Evolutionary conservation across 768 basidiomycete species (phyloP).

Genomic region (Mycena sanguinolenta): DNA sequence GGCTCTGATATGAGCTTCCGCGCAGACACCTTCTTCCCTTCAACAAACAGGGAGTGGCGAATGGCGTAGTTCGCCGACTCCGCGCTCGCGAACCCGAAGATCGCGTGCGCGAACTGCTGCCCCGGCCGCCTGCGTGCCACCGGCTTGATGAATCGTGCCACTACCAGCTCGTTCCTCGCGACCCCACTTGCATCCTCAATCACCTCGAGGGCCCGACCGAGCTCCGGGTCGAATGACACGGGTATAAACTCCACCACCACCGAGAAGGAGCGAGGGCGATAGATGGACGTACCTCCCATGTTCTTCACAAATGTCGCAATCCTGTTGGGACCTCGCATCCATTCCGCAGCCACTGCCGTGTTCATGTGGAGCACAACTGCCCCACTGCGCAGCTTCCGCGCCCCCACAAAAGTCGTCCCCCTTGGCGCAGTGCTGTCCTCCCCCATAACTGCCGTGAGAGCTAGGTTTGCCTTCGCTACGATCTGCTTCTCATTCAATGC

Average conservation of each 20-base stretch:
- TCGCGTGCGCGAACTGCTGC: constrained; percentile 34
- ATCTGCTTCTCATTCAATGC: too few relatives aligned
- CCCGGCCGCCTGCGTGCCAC: constrained; percentile 4
- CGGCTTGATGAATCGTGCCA: constrained; percentile 45
- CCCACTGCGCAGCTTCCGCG: constrained; percentile 26
- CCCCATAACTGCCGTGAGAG: too few relatives aligned
- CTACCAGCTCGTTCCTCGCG: constrained; percentile 10
- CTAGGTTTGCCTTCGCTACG: too few relatives aligned
- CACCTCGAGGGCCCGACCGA: not conserved
- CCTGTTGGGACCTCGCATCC: not conserved
- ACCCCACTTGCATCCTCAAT: constrained; percentile 38
- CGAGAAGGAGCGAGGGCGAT: constrained; percentile 9
- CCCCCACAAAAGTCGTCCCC: constrained; percentile 25
- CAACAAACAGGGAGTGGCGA: constrained; percentile 16
- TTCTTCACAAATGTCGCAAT: constrained; percentile 12
- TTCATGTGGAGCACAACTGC: constrained; percentile 20
- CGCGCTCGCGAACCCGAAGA: constrained; percentile 28
- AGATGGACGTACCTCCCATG: constrained; percentile 28
- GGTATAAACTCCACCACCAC: constrained; percentile 42
- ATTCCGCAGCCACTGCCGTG: not conserved
- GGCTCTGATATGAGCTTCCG: constrained; percentile 36
- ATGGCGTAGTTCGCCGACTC: constrained; percentile 34
- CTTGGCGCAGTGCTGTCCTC: too few relatives aligned
- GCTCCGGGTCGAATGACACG: constrained; percentile 27
- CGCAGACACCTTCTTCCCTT: constrained; percentile 34